Evolutionary conservation across 2,329 filamentous ascomycete genomes (phyloP).

Genomic region (Juglanconis oblonga): DNA sequence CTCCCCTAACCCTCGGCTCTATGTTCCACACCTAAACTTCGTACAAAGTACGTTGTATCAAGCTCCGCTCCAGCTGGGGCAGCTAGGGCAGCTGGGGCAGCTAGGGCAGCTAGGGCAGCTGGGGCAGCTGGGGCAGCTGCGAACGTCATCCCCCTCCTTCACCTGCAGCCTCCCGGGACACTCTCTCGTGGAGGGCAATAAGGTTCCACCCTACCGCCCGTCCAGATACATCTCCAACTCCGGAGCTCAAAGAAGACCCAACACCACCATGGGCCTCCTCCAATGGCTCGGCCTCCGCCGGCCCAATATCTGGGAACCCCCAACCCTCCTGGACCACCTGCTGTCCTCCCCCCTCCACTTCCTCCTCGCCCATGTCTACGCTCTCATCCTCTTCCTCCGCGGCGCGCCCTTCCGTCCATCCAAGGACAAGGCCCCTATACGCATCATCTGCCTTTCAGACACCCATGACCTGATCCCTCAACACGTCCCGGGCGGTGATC

Average conservation of each 20-base stretch:
- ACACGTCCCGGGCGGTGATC: slow-evolving; percentile 71
- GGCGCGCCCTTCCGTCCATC: slow-evolving; percentile 61
- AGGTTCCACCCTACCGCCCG: background rate
- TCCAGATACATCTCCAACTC: background rate
- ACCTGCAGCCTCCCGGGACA: background rate
- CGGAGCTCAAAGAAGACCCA: background rate
- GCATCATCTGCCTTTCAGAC: slow-evolving; percentile 85
- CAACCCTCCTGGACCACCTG: slow-evolving; percentile 58
- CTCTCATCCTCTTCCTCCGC: slow-evolving; percentile 63
- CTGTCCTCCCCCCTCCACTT: slow-evolving; percentile 67
- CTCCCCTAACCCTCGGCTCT: background rate
- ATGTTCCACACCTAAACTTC: too few relatives aligned
- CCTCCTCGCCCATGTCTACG: slow-evolving; percentile 61
- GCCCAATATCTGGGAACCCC: slow-evolving; percentile 43
- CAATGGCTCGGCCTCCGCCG: slow-evolving; percentile 46
- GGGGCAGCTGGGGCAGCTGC: too few relatives aligned
- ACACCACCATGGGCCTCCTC: slow-evolving; percentile 42
- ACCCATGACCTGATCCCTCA: slow-evolving; percentile 67
- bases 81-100: too few relatives aligned
- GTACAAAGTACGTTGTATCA: too few relatives aligned
- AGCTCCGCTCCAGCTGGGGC: too few relatives aligned
- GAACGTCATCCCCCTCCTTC: too few relatives aligned
- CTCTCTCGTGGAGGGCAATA: background rate
- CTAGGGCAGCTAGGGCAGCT: too few relatives aligned
- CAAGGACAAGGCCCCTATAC: slow-evolving; percentile 52